Evolutionary conservation across 345 rosid species (phyloP), one percentile per base, ranked within the genome.

Genomic region (Eucalyptus tenuipes): DNA sequence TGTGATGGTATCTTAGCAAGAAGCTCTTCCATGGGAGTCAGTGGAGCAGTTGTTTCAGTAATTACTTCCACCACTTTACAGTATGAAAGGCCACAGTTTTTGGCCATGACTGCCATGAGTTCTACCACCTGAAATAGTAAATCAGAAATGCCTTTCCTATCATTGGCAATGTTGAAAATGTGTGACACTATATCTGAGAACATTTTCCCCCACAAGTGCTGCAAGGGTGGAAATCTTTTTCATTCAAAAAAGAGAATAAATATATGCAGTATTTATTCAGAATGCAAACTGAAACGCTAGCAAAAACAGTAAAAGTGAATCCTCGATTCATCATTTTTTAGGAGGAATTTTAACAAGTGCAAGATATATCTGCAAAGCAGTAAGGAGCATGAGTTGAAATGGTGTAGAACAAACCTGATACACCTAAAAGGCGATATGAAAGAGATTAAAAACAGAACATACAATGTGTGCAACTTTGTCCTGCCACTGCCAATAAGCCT

Each of bases 31-130:
- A 92, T 91, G 64, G 98, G 96, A 88, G 92, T 94, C 90, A 95
- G 89, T 55, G 97, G 98, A 86, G 95, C 97, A 64, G 96, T 96
- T 90, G 98, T 98, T 95, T 98, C 98, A 31, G 99, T 98, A 91
- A 98, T 93, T 50, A 94, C 99, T 94, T 98, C 99, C 93, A 97
- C 98, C 92, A 98, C 97, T 92, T 97, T 97, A 84, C 97, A 98
- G 92, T 90, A 95, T 42, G 99, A 95, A 90, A 95, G 95, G 89
- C 91, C 90, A 53, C 90, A 94, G 88, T 96, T 96, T 92, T 93
- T 95, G 45, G 98, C 99, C 97, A 98, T 97, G 86, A 95, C 94
- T 31, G 99, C 97, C 20, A 97, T 91, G 89, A 98, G 95, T 94
- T 98, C 99, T 15, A 98, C 99, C 89, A 98, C 96, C 99, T 98